Base-by-base conservation (phyloP, 805 yeast genomes). In the Candida morakotiae region DNA sequence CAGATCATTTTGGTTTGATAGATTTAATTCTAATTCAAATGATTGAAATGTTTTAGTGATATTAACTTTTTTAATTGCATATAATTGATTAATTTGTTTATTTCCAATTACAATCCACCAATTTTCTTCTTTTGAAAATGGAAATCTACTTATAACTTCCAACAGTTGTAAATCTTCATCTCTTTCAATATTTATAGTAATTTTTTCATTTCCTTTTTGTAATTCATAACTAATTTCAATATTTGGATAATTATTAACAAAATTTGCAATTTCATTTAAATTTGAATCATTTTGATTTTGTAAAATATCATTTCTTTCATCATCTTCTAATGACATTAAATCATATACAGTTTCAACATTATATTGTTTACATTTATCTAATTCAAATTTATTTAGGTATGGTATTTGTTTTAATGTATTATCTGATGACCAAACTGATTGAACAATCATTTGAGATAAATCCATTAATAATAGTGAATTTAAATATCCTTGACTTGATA, bases 91-190 rank as follows among this genome's bases (percentile, higher is more conserved):
- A 0, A 71, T 64, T 1, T 60, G 53, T 1, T 72, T 51, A 44
- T 84, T 84, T 4, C 98, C 97, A 27, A 89, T 59, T 5, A 91
- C 82, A 15, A 91, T 54, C 95, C 97, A 89, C 98, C 97, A 76
- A 41, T 69, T 72, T 51, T 85, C 93, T 6, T 65, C 54, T 59
- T 83, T 87, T 2, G 64, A 52, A 34, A 53, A 60, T 4, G 94
- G 89, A 52, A 67, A 86, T 29, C 51, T 57, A n/a, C 77, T 73
- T 9, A 68, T 70, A 2, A 83, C 91, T 2, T 59, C 56, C 28
- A 81, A 53, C 45, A 81, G 85, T 2, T 69, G 76, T 34, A 82
- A 79, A 30, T 81, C 95, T 46, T 88, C 96, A 51, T 89, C 96
- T 48, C 87, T 70, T 5, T 73, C 71, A 3, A 84, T 52, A 0